These are phyloP conservation scores for Vigna hirtella DNA, from an alignment of 306 rosid genomes.

Conservation along the genomic window DNA sequence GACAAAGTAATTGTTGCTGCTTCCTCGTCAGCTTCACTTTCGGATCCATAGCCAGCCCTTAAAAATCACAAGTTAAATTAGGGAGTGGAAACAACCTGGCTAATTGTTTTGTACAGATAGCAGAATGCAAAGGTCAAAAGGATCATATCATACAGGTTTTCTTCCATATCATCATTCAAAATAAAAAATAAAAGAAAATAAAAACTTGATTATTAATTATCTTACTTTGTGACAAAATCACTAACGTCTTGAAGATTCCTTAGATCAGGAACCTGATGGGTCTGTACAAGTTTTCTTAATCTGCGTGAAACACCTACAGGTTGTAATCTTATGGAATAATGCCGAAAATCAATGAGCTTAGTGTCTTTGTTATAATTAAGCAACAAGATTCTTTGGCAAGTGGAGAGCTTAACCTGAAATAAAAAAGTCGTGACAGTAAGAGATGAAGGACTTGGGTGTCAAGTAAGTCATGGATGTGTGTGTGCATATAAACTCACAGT, in stretches of 20 bases:
- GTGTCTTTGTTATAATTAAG: constrained; percentile 96
- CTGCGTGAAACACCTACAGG: constrained; percentile 96
- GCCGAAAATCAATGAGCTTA: constrained; percentile 88
- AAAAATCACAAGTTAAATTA: constrained; percentile 41
- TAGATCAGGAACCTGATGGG: constrained; percentile 88
- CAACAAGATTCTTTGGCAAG: constrained; percentile 95
- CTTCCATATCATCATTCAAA: constrained; percentile 7
- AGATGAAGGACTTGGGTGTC: constrained; percentile 15
- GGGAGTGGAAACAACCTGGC: background rate
- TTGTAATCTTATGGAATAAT: constrained; percentile 89
- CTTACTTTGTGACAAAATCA: constrained; percentile 94
- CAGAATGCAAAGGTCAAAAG: background rate
- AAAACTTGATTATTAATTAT: constrained; percentile 11
- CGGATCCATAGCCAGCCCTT: constrained; percentile 98
- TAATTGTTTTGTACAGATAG: background rate
- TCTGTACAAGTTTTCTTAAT: constrained; percentile 90
- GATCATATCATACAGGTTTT: background rate
- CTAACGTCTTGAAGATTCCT: constrained; percentile 95
- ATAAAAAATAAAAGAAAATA: background rate
- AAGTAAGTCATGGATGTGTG: constrained; percentile 6
- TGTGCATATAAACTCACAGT: constrained; percentile 68
- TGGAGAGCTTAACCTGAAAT: constrained; percentile 83
- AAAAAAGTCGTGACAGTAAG: constrained; percentile 35
- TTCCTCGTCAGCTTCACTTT: constrained; percentile 97
- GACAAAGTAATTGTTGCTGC: constrained; percentile 87